These are phyloP conservation scores for Fusarium miscanthi DNA, from an alignment of 2,329 filamentous ascomycete genomes.

Conservation along the genomic window DNA sequence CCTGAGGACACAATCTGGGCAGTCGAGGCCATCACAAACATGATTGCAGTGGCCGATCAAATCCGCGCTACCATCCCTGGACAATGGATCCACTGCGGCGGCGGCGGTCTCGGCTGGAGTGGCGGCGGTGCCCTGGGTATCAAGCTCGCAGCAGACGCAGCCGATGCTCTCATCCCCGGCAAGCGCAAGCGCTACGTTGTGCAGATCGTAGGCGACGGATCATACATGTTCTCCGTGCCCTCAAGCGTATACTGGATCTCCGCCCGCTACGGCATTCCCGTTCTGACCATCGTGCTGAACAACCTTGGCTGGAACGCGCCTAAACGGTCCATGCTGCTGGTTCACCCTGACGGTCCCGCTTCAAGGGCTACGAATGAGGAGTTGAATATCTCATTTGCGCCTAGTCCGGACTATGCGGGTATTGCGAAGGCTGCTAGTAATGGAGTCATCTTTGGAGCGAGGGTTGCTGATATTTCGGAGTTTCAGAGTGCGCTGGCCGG, in stretches of 20 bases:
- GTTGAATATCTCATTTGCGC: slow-evolving; percentile 16
- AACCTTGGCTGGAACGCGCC: slow-evolving; percentile 25
- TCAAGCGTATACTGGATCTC: slow-evolving; percentile 33
- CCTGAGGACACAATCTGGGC: slow-evolving; percentile 1
- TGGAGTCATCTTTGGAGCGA: neutral
- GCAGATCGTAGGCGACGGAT: slow-evolving; percentile 20
- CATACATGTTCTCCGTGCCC: slow-evolving; percentile 19
- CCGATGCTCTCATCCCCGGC: neutral
- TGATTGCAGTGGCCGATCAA: neutral
- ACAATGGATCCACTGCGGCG: slow-evolving; percentile 21
- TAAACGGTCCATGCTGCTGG: neutral
- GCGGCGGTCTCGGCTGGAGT: slow-evolving; percentile 17
- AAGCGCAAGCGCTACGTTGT: slow-evolving; percentile 6
- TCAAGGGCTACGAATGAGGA: slow-evolving; percentile 6
- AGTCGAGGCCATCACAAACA: slow-evolving; percentile 16
- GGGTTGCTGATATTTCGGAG: neutral
- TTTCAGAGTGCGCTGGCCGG: neutral
- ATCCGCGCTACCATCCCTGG: slow-evolving; percentile 6
- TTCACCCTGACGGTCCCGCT: slow-evolving; percentile 10
- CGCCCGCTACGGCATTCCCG: neutral
- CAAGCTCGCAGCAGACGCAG: slow-evolving; percentile 9
- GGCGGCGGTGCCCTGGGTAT: slow-evolving; percentile 15
- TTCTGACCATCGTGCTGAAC: slow-evolving; percentile 19
- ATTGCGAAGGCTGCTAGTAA: slow-evolving; percentile 8
- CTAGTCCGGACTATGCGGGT: slow-evolving; percentile 9